phyloP scores from a whole-genome alignment of 371 early-diverging fungal genomes.

The Sanchytrium tribonematis region DNA sequence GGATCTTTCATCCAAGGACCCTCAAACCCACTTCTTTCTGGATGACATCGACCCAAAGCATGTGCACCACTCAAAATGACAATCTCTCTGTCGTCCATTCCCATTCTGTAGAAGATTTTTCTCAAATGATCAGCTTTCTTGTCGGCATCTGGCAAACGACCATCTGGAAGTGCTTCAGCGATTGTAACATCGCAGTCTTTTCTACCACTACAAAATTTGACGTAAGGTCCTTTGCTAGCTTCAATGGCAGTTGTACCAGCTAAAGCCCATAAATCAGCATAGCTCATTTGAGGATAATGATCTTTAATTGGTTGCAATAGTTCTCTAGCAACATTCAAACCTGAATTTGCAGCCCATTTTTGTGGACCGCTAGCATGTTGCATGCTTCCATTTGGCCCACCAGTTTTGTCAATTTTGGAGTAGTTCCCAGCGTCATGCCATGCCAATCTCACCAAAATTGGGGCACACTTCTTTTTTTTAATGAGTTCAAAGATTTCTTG shows the following conservation, averaged over 20 bases:
- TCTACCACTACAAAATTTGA: too few species aligned
- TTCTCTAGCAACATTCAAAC: conserved; percentile 41
- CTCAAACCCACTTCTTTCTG: conserved; percentile 55
- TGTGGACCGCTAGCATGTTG: not conserved
- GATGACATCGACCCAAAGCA: conserved; percentile 78
- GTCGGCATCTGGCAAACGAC: conserved; percentile 5
- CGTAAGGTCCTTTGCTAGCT: conserved; percentile 21
- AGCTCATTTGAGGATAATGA: conserved; percentile 49
- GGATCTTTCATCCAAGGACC: conserved; percentile 71
- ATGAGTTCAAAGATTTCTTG: too few species aligned
- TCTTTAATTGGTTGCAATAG: conserved; percentile 52
- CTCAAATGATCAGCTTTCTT: conserved; percentile 21
- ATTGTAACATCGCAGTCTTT: too few species aligned
- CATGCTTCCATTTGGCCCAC: not conserved
- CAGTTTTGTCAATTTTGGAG: not conserved
- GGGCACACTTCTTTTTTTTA: too few species aligned
- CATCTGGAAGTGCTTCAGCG: too few species aligned
- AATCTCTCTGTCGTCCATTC: conserved; percentile 81
- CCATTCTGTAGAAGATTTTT: conserved; percentile 19
- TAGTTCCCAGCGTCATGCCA: conserved; percentile 2
- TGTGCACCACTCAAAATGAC: conserved; percentile 76
- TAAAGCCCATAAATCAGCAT: conserved; percentile 75
- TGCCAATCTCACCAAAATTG: conserved; percentile 37
- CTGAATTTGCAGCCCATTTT: conserved; percentile 37
- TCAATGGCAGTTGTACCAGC: conserved; percentile 68